Evolutionary conservation across 176 grass and related monocot genomes (phyloP).

Genomic region (Lolium multiflorum): DNA sequence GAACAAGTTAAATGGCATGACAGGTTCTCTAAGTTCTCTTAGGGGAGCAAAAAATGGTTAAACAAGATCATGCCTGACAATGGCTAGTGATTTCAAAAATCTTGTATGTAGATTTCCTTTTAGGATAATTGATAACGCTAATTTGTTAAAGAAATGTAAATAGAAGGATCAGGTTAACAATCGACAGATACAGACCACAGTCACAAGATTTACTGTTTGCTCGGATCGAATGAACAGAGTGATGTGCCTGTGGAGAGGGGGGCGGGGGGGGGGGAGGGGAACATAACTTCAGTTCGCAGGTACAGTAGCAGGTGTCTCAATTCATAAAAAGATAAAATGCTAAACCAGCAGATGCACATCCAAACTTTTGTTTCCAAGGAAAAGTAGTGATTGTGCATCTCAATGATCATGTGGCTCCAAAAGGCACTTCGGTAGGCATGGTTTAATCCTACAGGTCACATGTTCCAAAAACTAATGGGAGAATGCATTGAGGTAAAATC

Average conservation of each 20-base stretch:
- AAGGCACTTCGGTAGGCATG: background rate
- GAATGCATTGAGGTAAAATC: background rate
- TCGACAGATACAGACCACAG: background rate
- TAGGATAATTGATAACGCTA: background rate
- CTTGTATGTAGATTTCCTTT: background rate
- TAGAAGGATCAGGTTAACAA: background rate
- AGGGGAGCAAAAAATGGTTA: background rate
- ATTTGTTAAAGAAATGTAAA: background rate
- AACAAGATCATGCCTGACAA: background rate
- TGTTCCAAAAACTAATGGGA: background rate
- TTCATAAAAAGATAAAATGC: background rate
- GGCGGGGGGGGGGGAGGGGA: too few relatives aligned
- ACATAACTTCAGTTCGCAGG: too few relatives aligned
- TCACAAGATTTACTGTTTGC: background rate
- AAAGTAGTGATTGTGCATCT: background rate
- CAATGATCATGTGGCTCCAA: background rate
- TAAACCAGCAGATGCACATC: background rate
- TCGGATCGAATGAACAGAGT: background rate
- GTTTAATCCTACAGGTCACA: background rate
- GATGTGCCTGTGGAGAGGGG: too few relatives aligned
- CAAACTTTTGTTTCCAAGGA: background rate
- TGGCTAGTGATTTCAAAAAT: background rate
- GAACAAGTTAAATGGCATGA: background rate
- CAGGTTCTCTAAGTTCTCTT: background rate
- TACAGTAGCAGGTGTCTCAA: background rate